phyloP scores from a whole-genome alignment of 2,329 filamentous ascomycete species.

The Colletotrichum sidae region DNA sequence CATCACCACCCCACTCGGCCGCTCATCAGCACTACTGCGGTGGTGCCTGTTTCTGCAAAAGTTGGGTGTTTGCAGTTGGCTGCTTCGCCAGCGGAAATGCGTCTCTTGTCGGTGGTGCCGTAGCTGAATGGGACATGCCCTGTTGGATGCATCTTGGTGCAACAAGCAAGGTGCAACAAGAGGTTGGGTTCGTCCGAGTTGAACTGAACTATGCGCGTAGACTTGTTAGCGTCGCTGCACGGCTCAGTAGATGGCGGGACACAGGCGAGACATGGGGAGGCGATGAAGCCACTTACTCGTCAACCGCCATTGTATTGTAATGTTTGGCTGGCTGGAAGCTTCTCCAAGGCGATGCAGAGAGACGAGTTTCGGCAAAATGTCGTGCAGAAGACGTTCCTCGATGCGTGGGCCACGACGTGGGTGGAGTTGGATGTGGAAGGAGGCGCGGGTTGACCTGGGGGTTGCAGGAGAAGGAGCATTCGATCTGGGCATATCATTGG shows the following conservation, averaged over 20 bases:
- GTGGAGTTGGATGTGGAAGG: constrained; percentile 1
- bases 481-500: constrained; percentile 12
- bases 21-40: constrained; percentile 18
- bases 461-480: background rate
- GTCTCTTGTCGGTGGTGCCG: background rate
- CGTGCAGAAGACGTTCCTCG: constrained; percentile 7
- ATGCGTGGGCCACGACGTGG: background rate
- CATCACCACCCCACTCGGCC: constrained; percentile 8
- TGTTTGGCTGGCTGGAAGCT: no score
- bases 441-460: background rate
- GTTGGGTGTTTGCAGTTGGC: no score
- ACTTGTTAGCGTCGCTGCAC: constrained; percentile 5
- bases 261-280: background rate
- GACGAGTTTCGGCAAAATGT: background rate
- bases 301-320: no score
- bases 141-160: constrained; percentile 1
- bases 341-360: background rate
- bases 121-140: constrained; percentile 3
- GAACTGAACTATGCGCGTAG: background rate
- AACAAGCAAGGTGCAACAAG: constrained; percentile 1
- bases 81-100: background rate
- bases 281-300: constrained; percentile 10
- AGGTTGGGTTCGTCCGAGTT: background rate
- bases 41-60: background rate
- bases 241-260: constrained; percentile 11